Base-by-base conservation (phyloP, 768 basidiomycete species). In the Amanita inopinata region DNA sequence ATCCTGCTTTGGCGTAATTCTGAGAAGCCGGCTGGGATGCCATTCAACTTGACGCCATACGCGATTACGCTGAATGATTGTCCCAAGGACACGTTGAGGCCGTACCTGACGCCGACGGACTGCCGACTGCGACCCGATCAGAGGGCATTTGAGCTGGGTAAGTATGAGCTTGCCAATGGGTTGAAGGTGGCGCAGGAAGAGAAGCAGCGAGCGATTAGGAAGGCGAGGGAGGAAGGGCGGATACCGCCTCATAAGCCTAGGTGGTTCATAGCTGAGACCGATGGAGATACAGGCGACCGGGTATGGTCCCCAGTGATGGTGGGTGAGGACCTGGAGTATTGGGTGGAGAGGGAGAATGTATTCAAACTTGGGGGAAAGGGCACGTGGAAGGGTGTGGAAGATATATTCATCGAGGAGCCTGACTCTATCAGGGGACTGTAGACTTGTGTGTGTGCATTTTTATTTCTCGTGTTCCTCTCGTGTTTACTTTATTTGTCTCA, bases 31-130 rank as follows among this genome's bases (percentile, higher is more conserved):
- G 64, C 69, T 1, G 71, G 70, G 0, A 79, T 83, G 8, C 94
- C 93, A 0, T 98, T 97, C 70, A 96, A 96, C 61, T 74, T 98
- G 15, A 94, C 93, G 0, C 93, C 92, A 0, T 98, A 83, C 57
- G 92, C 94, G 1, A 77, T 96, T 48, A 89, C 90, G 0, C 66
- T 96, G 46, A 98, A 98, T 55, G 80, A 94, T 56, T 86, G 86
- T 46, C 89, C 90, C 0, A 61, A 66, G 27, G 74, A 79, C 7
- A 74, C 74, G 2, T 64, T 97, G 9, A 68, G 68, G 45, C 78
- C 80, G 3, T 88, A 75, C 57, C 50, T 98, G 2, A 80, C 81
- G 20, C 87, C 89, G 1, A 97, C 93, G 2, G 93, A 98, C 61
- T 97, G 92, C 56, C 76, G 94, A 3, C 61, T 96, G 19, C 76